Percentiles rank a stretch among this genome's conserved stretches.
Evolutionary conservation across 352 stramenopile genomes (phyloP).

Genomic region (Pythium phragmiticola): DNA sequence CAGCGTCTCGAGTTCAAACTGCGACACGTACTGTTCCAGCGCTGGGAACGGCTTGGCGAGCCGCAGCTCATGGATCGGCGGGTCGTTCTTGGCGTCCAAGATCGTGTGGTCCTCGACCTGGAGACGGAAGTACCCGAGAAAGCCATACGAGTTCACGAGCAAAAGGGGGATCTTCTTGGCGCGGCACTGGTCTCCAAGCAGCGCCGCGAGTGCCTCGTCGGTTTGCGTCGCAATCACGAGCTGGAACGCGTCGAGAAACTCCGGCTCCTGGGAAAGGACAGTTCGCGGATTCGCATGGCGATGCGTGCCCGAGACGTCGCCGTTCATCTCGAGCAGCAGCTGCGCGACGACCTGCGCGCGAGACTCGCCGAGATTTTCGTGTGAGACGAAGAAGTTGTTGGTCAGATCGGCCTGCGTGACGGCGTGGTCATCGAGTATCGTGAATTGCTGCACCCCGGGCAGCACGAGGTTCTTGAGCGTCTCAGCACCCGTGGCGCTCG

Average conservation of each 20-base stretch:
- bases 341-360: slow-evolving; percentile 82
- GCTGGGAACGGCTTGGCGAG: slow-evolving; percentile 74
- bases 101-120: slow-evolving; percentile 85
- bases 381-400: slow-evolving; percentile 94
- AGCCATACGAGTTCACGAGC: slow-evolving; percentile 86
- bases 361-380: slow-evolving; percentile 45
- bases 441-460: slow-evolving; percentile 88
- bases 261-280: slow-evolving; percentile 54
- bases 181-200: slow-evolving; percentile 72
- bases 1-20: slow-evolving; percentile 67
- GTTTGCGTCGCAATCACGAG: slow-evolving; percentile 90
- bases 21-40: slow-evolving; percentile 51
- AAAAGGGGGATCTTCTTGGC: slow-evolving; percentile 79
- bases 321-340: slow-evolving; percentile 95
- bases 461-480: slow-evolving; percentile 98
- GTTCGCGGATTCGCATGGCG: slow-evolving; percentile 46
- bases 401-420: slow-evolving; percentile 75
- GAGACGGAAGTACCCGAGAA: slow-evolving; percentile 92
- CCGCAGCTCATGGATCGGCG: slow-evolving; percentile 87
- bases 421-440: slow-evolving; percentile 90
- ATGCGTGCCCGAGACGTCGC: slow-evolving; percentile 80
- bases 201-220: slow-evolving; percentile 46
- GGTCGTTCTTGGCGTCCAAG: slow-evolving; percentile 89
- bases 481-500: slow-evolving; percentile 93
- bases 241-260: slow-evolving; percentile 67